Base-by-base conservation (phyloP, 106 monocot species). In the Dendrobium catenatum region DNA sequence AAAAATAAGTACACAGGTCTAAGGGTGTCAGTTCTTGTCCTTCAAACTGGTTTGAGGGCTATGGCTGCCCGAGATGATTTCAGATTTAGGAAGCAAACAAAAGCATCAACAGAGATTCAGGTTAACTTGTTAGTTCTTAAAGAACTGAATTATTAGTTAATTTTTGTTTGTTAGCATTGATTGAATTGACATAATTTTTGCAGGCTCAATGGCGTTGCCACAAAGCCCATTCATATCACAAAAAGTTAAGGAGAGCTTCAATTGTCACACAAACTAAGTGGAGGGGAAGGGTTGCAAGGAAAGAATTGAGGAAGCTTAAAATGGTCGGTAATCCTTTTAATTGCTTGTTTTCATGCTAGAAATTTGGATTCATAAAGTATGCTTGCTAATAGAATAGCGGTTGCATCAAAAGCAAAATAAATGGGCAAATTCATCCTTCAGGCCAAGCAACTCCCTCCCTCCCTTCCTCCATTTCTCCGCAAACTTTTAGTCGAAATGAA, bases 221-320 rank as follows among this genome's bases (percentile, higher is more conserved):
- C 76, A 89, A 83, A 86, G 91, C 80, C 42, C 68, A 84, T 47
- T 88, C 80, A 24, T 89, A 95, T 55, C 88, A 91, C 85, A 93
- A 82, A 76, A 93, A 84, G 73, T 81, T 99, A 84, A 93, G 86
- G 75, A 79, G 68, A 72, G 87, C 99, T 74, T 83, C 89, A 27
- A 81, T 95, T 85, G 81, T 87, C 82, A 89, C 93, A 29, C 99
- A 99, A 82, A 91, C 89, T 29, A 85, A 86, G 86, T 99, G 99
- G 99, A 95, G 99, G 80, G 99, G 95, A 85, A 91, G 88, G 75
- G 76, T 89, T 82, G 99, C 91, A 68, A 93, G 88, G 76, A 93
- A 73, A 82, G 95, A 99, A 55, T 90, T 99, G n/a, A 88, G 91
- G 56, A 99, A 91, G 73, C 99, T 99, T 56, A 99, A 99, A 91